A percentile compares a stretch with the other conserved stretches of the same genome.
phyloP scores from a whole-genome alignment of 2,329 filamentous ascomycete genomes.

The Verticillium nubilum region DNA sequence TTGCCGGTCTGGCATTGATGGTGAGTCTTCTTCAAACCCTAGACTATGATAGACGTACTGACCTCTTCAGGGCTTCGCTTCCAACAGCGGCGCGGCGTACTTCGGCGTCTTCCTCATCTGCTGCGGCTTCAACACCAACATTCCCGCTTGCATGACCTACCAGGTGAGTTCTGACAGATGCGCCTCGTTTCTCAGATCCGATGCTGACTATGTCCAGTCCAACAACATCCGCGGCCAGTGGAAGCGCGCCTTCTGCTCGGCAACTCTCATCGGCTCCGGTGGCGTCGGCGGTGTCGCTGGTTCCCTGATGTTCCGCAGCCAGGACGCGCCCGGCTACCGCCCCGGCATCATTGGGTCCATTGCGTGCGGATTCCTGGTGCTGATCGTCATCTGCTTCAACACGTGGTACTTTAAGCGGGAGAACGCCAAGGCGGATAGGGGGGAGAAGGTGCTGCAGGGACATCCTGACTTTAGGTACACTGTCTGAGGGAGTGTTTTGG shows the following conservation, averaged over 20 bases:
- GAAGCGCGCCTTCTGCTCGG: constrained; percentile 12
- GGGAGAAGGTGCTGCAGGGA: constrained; percentile 3
- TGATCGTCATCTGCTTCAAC: constrained; percentile 1
- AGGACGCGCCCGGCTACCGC: neutral
- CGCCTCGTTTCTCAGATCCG: neutral
- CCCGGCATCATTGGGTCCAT: constrained; percentile 3
- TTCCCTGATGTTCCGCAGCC: constrained; percentile 9
- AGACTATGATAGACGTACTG: neutral
- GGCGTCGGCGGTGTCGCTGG: constrained; percentile 11
- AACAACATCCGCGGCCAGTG: constrained; percentile 14
- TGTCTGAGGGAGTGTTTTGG: neutral
- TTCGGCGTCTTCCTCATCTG: constrained; percentile 55
- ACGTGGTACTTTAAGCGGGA: constrained; percentile 4
- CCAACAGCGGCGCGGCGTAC: constrained; percentile 54
- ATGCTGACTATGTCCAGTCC: constrained; percentile 4
- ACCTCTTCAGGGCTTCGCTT: constrained; percentile 34
- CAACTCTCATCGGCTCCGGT: constrained; percentile 8
- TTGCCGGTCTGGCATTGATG: constrained; percentile 62
- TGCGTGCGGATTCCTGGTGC: neutral
- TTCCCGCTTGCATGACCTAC: constrained; percentile 5
- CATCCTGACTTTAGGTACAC: constrained; percentile 8
- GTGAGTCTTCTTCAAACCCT: neutral
- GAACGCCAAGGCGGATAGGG: constrained; percentile 5
- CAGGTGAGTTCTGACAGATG: neutral
- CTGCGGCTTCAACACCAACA: constrained; percentile 7